Conservation (phyloP, 2,329 filamentous ascomycete species). For the Diplodia scrobiculata region DNA sequence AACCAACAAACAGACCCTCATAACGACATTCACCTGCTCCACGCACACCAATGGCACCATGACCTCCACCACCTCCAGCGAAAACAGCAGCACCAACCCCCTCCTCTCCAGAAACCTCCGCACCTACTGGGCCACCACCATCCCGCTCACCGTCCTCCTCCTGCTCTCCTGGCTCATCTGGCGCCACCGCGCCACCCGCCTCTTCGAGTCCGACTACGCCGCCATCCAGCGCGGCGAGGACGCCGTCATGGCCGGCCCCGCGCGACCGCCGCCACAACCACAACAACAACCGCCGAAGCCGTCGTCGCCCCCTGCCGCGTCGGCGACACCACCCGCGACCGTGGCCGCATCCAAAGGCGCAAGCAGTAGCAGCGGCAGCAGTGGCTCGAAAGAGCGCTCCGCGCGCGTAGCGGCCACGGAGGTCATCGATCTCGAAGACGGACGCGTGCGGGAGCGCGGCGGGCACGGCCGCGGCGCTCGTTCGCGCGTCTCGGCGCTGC, state of each 20-base stretch:
- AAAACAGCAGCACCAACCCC: background rate
- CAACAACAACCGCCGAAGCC: background rate
- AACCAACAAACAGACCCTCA: slow-evolving; percentile 1
- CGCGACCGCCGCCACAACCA: background rate
- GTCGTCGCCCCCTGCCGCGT: background rate
- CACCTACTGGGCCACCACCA: slow-evolving; percentile 24
- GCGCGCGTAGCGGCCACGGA: background rate
- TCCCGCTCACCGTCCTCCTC: slow-evolving; percentile 21
- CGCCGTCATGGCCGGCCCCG: background rate
- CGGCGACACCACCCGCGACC: too few species aligned
- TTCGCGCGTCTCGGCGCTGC: background rate
- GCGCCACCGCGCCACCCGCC: slow-evolving; percentile 1
- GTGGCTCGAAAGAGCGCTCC: background rate
- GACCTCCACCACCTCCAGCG: background rate
- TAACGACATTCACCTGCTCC: slow-evolving; percentile 20
- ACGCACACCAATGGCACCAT: background rate
- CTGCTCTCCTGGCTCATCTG: slow-evolving; percentile 1
- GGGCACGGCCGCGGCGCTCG: too few species aligned
- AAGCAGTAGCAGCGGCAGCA: background rate
- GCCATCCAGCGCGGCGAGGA: background rate
- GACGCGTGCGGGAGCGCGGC: background rate
- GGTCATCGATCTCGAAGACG: background rate
- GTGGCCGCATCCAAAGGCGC: too few species aligned
- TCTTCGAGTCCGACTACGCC: slow-evolving; percentile 1
- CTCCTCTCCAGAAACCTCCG: slow-evolving; percentile 20